Evolutionary conservation across 75 land plant species (phyloP), one percentile per base, ranked within the genome.

Genomic region (Picea glauca): DNA sequence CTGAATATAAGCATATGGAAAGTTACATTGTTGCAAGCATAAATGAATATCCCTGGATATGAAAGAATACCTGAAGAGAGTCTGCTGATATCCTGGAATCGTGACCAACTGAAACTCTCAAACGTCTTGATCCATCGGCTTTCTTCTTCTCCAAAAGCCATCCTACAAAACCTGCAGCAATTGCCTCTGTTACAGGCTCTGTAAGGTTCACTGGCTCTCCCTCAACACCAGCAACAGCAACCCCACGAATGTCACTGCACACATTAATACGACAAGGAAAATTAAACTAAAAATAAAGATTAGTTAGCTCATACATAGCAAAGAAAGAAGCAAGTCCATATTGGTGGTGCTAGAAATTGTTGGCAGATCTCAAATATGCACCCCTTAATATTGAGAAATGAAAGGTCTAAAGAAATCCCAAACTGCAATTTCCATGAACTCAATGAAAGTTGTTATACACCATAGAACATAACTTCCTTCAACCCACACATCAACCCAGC

Each of bases 141-240:
- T 92, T 89, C 83, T 91, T 94, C 75, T 80, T 94, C 61, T 91
- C 90, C 58, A 81, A 18, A 40, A 96, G 83, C 99, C 99, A 96
- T 58, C 86, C 86, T 83, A 92, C 94, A 92, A 96, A 96, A 46
- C 87, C 99, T 79, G 92, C 97, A 63, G 90, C 97, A 79, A 96
- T 96, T 72, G 97, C 91, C 88, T 92, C 96, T 54, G 99, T 73
- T 76, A 88, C 98, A 65, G 84, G 86, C 68, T 87, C 93, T 21
- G 99, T 96, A 8, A 96, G 92, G 75, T 81, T 94, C n/a, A 96
- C 90, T 78, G 97, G 88, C 77, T 96, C 99, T 75, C 99, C 99
- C 80, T 96, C 95, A 67, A 94, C 93, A 72, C 97, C 99, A 66
- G 84, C 88, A 83, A 94, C 81, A 76, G 99, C 94, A 80, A 96